phyloP scores from a whole-genome alignment of 352 stramenopile genomes.

The Globisporangium megalacanthum region DNA sequence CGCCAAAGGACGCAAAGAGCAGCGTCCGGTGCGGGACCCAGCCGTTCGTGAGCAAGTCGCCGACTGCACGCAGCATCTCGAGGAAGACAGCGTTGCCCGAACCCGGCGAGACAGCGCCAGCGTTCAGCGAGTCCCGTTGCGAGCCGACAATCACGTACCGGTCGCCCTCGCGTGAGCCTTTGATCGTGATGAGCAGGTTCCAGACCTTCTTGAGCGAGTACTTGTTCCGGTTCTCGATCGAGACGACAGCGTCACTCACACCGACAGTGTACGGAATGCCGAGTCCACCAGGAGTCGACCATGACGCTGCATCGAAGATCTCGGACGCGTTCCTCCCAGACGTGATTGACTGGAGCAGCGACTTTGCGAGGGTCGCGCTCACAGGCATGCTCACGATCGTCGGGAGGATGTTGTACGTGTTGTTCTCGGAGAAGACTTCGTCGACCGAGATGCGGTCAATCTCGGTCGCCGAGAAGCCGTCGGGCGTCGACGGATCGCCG shows the following conservation, averaged over 20 bases:
- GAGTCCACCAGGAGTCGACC: constrained; percentile 28
- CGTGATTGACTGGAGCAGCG: constrained; percentile 30
- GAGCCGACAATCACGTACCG: constrained; percentile 74
- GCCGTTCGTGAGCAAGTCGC: constrained; percentile 52
- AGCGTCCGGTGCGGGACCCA: constrained; percentile 78
- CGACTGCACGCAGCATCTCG: constrained; percentile 56
- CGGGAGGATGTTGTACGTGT: constrained; percentile 81
- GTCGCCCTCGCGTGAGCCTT: constrained; percentile 64
- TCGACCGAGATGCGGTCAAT: constrained; percentile 70
- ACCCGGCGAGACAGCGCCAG: constrained; percentile 52
- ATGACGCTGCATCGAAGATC: constrained; percentile 27
- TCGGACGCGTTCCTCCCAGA: constrained; percentile 24
- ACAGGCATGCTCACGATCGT: constrained; percentile 67
- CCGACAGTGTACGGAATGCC: constrained; percentile 28
- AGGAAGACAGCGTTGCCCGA: constrained; percentile 79
- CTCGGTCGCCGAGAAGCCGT: constrained; percentile 49
- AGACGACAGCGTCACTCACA: constrained; percentile 20
- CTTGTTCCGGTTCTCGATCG: constrained; percentile 61
- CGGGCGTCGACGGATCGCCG: constrained; percentile 70
- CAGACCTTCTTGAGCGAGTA: constrained; percentile 69
- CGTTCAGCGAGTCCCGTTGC: constrained; percentile 61
- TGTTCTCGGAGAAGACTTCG: constrained; percentile 72
- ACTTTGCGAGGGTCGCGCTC: constrained; percentile 47
- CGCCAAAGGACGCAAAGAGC: constrained; percentile 70
- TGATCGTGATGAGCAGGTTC: constrained; percentile 74